These are phyloP conservation scores for Ganoderma leucocontextum DNA, from an alignment of 1,284 basidiomycete species.

Conservation along the genomic window DNA sequence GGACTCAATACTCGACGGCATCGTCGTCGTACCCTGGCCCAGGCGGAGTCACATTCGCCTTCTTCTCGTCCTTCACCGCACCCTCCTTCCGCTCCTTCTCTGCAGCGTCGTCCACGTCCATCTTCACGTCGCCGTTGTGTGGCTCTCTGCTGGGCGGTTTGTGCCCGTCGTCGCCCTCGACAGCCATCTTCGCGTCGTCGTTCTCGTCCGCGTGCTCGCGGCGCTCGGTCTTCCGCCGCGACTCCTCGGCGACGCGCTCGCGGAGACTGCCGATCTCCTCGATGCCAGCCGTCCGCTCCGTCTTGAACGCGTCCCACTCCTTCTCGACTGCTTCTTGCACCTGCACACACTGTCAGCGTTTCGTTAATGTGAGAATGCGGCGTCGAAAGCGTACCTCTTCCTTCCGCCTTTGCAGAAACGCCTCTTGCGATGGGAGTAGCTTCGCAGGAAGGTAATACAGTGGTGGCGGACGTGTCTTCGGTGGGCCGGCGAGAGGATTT, in stretches of 20 bases:
- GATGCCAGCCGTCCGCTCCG: conserved; percentile 64
- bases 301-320: conserved; percentile 71
- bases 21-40: conserved; percentile 64
- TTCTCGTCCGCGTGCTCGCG: conserved; percentile 29
- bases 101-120: conserved; percentile 39
- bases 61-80: conserved; percentile 39
- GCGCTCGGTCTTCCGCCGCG: conserved; percentile 49
- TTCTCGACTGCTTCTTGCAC: conserved; percentile 67
- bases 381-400: conserved; percentile 55
- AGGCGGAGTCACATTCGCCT: conserved; percentile 42
- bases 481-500: conserved; percentile 58
- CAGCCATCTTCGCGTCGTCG: conserved; percentile 30
- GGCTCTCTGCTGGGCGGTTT: conserved; percentile 32
- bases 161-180: conserved; percentile 36
- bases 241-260: conserved; percentile 66
- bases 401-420: conserved; percentile 68
- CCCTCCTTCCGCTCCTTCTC: conserved; percentile 19
- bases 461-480: conserved; percentile 75
- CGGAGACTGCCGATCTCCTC: conserved; percentile 70
- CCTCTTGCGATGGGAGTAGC: conserved; percentile 74
- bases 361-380: conserved; percentile 1
- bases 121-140: conserved; percentile 25
- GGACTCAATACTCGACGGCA: conserved; percentile 62
- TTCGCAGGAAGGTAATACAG: conserved; percentile 78
- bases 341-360: conserved; percentile 44